Base-by-base conservation (phyloP, 106 monocot genomes). In the Platanthera zijinensis region DNA sequence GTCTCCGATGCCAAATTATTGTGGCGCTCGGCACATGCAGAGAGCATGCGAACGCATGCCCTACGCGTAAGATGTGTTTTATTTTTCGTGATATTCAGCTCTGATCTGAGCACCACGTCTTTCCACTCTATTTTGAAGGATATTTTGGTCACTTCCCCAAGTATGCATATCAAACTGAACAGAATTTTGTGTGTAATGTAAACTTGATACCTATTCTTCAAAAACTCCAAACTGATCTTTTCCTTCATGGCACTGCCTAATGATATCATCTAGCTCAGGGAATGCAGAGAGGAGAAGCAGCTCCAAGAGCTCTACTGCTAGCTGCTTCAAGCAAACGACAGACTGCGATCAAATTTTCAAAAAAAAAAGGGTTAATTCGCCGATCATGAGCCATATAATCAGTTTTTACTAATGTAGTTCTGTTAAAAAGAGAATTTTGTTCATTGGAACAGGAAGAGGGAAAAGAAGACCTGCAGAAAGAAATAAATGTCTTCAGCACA, bases 401-500 rank as follows among this genome's bases (percentile, higher is more conserved):
- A 17, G 39, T 39, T 39, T 39, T 39, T 39, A 39, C 39, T 39
- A 39, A 39, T 39, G 39, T 39, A 1, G 39, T 39, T 39, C 39
- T 39, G 39, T 39, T 39, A 39, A 39, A 39, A 39, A 39, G 39
- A 39, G 39, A 39, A 39, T 39, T 39, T 39, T 39, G 39, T 39
- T 39, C 39, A 39, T 39, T 39, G 39, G 39, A 39, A 39, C 17
- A 57, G 39, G 6, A 76, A 76, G 21, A 47, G 39, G 57, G n/a
- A 39, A 39, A 3, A 71, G 75, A 10, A 73, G 75, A 94, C 94
- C 92, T 99, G 99, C 76, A 99, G 88, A 88, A 99, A 99, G 84
- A 80, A 89, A 77, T 94, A 99, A 52, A 99, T 48, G 79, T 99
- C 99, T 75, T 90, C 76, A 71, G 94, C 94, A 82, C 94, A 94